Evolutionary conservation across 139 green algal genomes (phyloP), one percentile per base, ranked within the genome.

Genomic region (Astrephomene gubernaculifera): DNA sequence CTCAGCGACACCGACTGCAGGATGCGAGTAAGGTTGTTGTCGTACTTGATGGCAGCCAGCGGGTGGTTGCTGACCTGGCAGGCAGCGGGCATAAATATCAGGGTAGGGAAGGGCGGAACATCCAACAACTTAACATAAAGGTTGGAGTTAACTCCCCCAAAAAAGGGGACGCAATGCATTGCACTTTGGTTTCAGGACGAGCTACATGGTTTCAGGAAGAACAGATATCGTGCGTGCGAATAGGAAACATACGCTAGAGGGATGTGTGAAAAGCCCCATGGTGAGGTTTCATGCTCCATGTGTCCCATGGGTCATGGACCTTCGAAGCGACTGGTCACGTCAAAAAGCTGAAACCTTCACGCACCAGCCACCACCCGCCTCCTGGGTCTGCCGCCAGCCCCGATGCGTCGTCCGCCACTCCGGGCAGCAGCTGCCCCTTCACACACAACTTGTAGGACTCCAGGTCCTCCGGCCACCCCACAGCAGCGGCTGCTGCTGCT

Each of bases 291-390:
- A 57, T 57, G 49, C 49, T 25, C 49, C 14, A 57, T 57, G 49
- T 57, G 14, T n/a, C n/a, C n/a, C n/a, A n/a, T n/a, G n/a, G n/a
- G n/a, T n/a, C n/a, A n/a, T n/a, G n/a, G n/a, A n/a, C n/a, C n/a
- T n/a, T n/a, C n/a, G n/a, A n/a, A n/a, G n/a, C n/a, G n/a, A n/a
- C 49, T 57, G 49, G 17, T 57, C 49, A 25, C 49, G 14, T 57
- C 14, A 57, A 57, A 17, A n/a, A n/a, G n/a, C n/a, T n/a, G 49
- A 57, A 25, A 6, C 57, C 31, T 65, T 65, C 29, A 61, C 76
- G 10, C 43, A 83, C 76, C 76, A 83, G 76, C 76, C 76, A 83
- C 60, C 60, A 83, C 4, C 35, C 41, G 24, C 60, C 60, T 7
- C 5, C 39, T 2, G 76, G 76, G 60, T 73, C 76, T 14, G 25